Evolutionary conservation across 352 stramenopile species (phyloP), one percentile per base, ranked within the genome.

Genomic region (Globisporangium splendens): DNA sequence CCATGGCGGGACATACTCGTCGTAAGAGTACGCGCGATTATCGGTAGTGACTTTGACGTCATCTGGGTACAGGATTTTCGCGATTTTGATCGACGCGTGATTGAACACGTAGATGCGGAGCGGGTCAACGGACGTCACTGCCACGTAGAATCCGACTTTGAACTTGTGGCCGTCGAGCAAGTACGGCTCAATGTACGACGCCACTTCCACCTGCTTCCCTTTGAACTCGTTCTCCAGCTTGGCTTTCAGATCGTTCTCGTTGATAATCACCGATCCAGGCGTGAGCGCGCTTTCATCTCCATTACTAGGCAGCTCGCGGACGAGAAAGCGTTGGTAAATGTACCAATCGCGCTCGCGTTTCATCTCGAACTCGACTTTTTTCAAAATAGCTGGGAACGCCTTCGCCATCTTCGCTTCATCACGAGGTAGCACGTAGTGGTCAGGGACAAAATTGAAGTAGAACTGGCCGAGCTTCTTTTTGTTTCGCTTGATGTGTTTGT

Each of bases 81-180:
- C 77, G 50, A 96, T 83, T 58, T 86, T 77, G 56, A 95, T 78
- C 28, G 79, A 48, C 8, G 83, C 78, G 56, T 95, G 74, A 55
- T 75, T 68, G 60, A 93, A 93, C 50, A 91, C 72, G 56, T 96
- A 96, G 15, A 96, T 71, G 1, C 83, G 83, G 20, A 97, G 72
- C 8, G 89, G 89, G 42, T 96, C 73, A 1, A 93, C 59, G 41
- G 79, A 96, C 17, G 86, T 92, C 22, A 97, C 69, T 6, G 73
- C 69, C 20, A 96, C 89, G 65, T 96, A 96, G 60, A 96, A 89
- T 2, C 89, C 81, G 35, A 95, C 81, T 50, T 86, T 77, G 61
- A 95, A 96, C 66, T 96, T 96, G 75, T 92, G 79, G 46, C 79
- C 85, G 50, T 95, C 86, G 21, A 97, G 66, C 20, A 96, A 72